Evolutionary conservation across 2,329 filamentous ascomycete species (phyloP).

Genomic region (Zopfia rhizophila): DNA sequence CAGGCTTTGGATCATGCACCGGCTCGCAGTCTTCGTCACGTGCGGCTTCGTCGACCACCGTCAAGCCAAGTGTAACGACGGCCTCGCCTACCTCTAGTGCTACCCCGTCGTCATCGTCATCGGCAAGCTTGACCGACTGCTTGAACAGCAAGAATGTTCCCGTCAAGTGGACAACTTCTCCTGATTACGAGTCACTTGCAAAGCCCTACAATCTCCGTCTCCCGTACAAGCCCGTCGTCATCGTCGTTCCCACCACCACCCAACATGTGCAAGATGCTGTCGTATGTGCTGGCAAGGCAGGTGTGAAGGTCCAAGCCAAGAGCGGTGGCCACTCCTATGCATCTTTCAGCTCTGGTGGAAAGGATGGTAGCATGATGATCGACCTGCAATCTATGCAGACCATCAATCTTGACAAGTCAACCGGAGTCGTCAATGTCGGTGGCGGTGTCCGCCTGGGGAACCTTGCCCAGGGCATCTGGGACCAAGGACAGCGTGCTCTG

Average conservation of each 20-base stretch:
- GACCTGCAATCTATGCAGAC: slow-evolving; percentile 59
- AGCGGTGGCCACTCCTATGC: slow-evolving; percentile 74
- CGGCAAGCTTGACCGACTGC: slow-evolving; percentile 42
- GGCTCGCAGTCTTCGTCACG: too few species aligned
- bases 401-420: slow-evolving; percentile 54
- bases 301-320: slow-evolving; percentile 68
- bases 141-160: slow-evolving; percentile 47
- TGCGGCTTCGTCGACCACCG: too few species aligned
- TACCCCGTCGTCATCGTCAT: too few species aligned
- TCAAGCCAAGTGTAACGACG: too few species aligned
- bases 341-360: slow-evolving; percentile 60
- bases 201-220: slow-evolving; percentile 51
- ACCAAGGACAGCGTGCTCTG: slow-evolving; percentile 53
- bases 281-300: slow-evolving; percentile 63
- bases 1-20: too few species aligned
- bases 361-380: slow-evolving; percentile 61
- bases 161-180: slow-evolving; percentile 38
- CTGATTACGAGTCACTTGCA: slow-evolving; percentile 37
- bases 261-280: slow-evolving; percentile 68
- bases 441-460: slow-evolving; percentile 61
- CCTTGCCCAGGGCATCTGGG: slow-evolving; percentile 46
- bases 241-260: slow-evolving; percentile 64
- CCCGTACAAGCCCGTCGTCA: slow-evolving; percentile 61
- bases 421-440: slow-evolving; percentile 57
- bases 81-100: too few species aligned